These are phyloP conservation scores for Penicillium oxalicum DNA, from an alignment of 2,329 filamentous ascomycete species.

Conservation along the genomic window DNA sequence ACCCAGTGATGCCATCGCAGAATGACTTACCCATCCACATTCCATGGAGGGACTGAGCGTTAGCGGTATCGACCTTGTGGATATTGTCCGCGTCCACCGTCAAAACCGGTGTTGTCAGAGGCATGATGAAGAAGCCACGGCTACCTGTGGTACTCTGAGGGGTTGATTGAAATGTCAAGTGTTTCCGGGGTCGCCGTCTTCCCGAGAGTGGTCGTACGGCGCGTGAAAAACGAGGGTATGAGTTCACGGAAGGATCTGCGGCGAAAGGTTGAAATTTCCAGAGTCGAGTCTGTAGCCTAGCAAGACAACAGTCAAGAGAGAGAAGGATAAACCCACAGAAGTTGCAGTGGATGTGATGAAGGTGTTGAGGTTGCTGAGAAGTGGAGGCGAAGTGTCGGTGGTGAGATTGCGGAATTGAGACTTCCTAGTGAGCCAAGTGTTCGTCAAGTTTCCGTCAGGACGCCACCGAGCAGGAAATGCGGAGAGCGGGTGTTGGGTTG, in stretches of 20 bases:
- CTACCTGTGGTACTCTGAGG: slow-evolving; percentile 3
- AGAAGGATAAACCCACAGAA: slow-evolving; percentile 15
- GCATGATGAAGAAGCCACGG: slow-evolving; percentile 55
- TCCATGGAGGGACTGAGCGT: slow-evolving; percentile 87
- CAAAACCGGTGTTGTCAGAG: slow-evolving; percentile 79
- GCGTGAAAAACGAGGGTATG: slow-evolving; percentile 23
- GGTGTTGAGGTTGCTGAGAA: slow-evolving; percentile 5
- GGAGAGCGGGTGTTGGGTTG: slow-evolving; percentile 5
- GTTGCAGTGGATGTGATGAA: neutral
- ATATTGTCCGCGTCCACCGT: slow-evolving; percentile 88
- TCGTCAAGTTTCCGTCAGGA: slow-evolving; percentile 11
- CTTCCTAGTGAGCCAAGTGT: slow-evolving; percentile 6
- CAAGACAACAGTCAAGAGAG: slow-evolving; percentile 12
- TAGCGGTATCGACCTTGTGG: slow-evolving; percentile 88
- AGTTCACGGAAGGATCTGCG: slow-evolving; percentile 16
- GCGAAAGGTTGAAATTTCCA: slow-evolving; percentile 4
- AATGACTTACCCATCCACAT: slow-evolving; percentile 84
- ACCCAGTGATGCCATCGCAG: neutral
- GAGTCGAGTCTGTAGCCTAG: slow-evolving; percentile 14
- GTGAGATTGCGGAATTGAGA: slow-evolving; percentile 1
- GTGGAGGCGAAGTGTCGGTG: slow-evolving; percentile 2
- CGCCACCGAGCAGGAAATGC: slow-evolving; percentile 16
- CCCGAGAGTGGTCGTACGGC: slow-evolving; percentile 41
- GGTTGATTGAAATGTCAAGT: slow-evolving; percentile 3
- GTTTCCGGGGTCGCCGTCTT: slow-evolving; percentile 40